Percentiles rank a stretch among this genome's conserved stretches.
Evolutionary conservation across 192 early-diverging fungal species (phyloP).

Genomic region (Coemansia sp.): DNA sequence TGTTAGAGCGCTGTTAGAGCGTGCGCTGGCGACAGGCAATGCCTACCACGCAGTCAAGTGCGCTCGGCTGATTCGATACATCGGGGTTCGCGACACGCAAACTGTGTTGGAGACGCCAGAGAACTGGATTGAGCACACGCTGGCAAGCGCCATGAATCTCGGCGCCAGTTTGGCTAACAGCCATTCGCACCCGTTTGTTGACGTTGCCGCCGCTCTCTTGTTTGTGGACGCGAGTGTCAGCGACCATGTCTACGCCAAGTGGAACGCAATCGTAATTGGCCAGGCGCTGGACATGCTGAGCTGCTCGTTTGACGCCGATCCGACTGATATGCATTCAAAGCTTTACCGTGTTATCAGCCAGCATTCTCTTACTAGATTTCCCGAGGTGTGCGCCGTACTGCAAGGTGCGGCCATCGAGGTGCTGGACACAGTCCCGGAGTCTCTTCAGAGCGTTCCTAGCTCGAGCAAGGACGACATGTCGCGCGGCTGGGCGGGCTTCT

Average conservation of each 20-base stretch:
- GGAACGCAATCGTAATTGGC: background rate
- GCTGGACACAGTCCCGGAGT: background rate
- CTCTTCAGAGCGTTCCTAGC: background rate
- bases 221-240: background rate
- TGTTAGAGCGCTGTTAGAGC: conserved; percentile 9
- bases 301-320: background rate
- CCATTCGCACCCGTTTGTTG: background rate
- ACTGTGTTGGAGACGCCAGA: background rate
- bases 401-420: background rate
- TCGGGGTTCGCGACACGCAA: background rate
- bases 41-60: conserved; percentile 22
- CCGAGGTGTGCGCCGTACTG: background rate
- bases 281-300: background rate
- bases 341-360: background rate
- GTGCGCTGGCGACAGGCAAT: conserved; percentile 13
- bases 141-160: background rate
- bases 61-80: background rate
- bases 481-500: conserved; percentile 1
- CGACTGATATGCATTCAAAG: background rate
- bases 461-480: background rate
- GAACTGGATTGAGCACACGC: background rate
- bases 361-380: background rate
- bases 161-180: background rate
- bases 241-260: background rate
- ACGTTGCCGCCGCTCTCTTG: background rate